Base-by-base conservation (phyloP, 805 yeast species). In the Saccharomyces paradoxus region DNA sequence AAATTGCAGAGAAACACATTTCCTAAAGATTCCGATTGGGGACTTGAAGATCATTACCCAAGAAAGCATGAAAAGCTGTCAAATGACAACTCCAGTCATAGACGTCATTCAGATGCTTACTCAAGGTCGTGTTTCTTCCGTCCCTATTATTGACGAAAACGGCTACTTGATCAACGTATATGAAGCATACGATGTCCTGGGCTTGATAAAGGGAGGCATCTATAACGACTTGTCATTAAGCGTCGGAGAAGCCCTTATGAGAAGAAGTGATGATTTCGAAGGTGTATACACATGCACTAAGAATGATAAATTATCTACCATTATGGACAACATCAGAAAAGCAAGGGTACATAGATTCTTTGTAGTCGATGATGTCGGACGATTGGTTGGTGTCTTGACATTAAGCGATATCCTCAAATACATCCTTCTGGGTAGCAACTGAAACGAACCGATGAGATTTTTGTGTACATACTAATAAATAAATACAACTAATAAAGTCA, bases 271-370 rank as follows among this genome's bases (percentile, higher is more conserved):
- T 62, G 97, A 94, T 68, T 94, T 92, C 64, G 98, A 94, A 71
- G 99, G 99, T 56, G 98, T 94, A 13, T 89, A 90, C 71, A 94
- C 98, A 0, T 94, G 99, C 72, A 89, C 97, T 0, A 77, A 83
- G 60, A 80, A 83, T 61, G 99, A 94, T 69, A 79, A 91, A 58
- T 74, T 94, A 55, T 86, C 92, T 57, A 89, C 96, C 14, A 86
- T 94, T 55, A 80, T 94, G 83, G 97, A 91, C 68, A 91, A 96
- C 37, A 89, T 94, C 56, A 81, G 97, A 64, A 87, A 90, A 62
- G 84, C 96, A 32, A 81, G 98, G 61, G 78, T 94, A 57, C 97
- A 94, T 69, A 80, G 99, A 69, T 79, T 94, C 66, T 89, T 91
- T 65, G 90, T 94, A 30, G 96, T 94, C 29, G 96, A 94, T 69